These are phyloP conservation scores for Geotrichum fermentans DNA, from an alignment of 1,139 yeast genomes.

Conservation along the genomic window DNA sequence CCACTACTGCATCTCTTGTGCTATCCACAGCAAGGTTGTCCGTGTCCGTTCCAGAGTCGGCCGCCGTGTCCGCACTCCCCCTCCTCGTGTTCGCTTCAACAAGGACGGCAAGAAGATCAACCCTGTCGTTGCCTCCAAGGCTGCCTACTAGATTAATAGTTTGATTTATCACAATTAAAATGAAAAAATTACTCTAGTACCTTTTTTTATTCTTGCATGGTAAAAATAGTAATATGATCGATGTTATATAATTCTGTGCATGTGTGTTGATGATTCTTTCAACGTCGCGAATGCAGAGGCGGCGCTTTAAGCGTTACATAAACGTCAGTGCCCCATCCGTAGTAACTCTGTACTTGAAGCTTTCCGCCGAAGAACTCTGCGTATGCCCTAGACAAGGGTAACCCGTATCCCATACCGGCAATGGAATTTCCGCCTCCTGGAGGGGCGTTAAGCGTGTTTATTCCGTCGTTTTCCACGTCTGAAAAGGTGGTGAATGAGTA, in stretches of 20 bases:
- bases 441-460: conserved; percentile 52
- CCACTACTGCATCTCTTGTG: conserved; percentile 99
- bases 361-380: conserved; percentile 70
- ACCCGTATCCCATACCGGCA: conserved; percentile 96
- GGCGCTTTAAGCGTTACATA: conserved; percentile 51
- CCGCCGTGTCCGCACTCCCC: conserved; percentile 99
- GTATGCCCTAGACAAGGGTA: conserved; percentile 76
- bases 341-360: conserved; percentile 70
- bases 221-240: neutral
- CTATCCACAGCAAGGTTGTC: conserved; percentile 99
- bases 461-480: conserved; percentile 49
- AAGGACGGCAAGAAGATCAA: conserved; percentile 86
- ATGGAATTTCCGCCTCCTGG: conserved; percentile 76
- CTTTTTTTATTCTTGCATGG: conserved; percentile 21
- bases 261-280: conserved; percentile 5
- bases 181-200: conserved; percentile 5
- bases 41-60: conserved; percentile 99
- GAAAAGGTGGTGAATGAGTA: conserved; percentile 81
- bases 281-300: neutral
- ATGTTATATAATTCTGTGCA: neutral
- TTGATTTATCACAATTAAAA: neutral
- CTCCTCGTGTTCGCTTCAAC: conserved; percentile 98
- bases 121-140: conserved; percentile 98
- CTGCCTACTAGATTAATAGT: conserved; percentile 47
- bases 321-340: conserved; percentile 84